A percentile compares a stretch with the other conserved stretches of the same genome.
Evolutionary conservation across 352 stramenopile species (phyloP).

Genomic region (Paralagenidium karlingii): DNA sequence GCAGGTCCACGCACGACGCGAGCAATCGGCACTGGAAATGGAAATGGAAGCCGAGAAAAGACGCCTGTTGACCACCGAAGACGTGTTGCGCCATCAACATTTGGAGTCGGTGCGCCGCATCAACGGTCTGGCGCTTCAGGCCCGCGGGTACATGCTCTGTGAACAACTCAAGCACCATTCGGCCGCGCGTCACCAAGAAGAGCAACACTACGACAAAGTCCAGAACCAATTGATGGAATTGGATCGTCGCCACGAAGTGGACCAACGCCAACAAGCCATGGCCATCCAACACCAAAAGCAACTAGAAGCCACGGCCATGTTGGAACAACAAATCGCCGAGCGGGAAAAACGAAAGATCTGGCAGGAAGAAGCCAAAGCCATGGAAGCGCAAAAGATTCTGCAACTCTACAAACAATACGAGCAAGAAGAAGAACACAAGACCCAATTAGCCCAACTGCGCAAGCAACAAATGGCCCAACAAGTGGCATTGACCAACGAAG

Average conservation of each 20-base stretch:
- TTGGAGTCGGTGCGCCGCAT: conserved; percentile 53
- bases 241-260: conserved; percentile 37
- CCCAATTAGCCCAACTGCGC: conserved; percentile 19
- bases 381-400: conserved; percentile 68
- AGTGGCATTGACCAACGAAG: conserved; percentile 48
- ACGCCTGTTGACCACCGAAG: conserved; percentile 47
- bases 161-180: conserved; percentile 34
- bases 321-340: conserved; percentile 61
- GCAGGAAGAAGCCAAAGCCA: conserved; percentile 63
- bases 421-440: conserved; percentile 39
- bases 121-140: conserved; percentile 48
- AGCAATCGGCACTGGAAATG: conserved; percentile 60
- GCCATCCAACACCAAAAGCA: conserved; percentile 24
- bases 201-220: conserved; percentile 46
- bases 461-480: conserved; percentile 28
- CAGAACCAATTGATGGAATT: conserved; percentile 67
- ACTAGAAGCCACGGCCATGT: conserved; percentile 43
- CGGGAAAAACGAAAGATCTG: conserved; percentile 52
- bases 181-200: conserved; percentile 20
- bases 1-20: conserved; percentile 37
- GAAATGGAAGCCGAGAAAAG: conserved; percentile 53
- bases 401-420: conserved; percentile 76
- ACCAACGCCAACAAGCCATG: conserved; percentile 29
- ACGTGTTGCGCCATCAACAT: conserved; percentile 41
- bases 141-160: conserved; percentile 47